phyloP scores from a whole-genome alignment of 768 basidiomycete species.

The Calvatia gigantea region DNA sequence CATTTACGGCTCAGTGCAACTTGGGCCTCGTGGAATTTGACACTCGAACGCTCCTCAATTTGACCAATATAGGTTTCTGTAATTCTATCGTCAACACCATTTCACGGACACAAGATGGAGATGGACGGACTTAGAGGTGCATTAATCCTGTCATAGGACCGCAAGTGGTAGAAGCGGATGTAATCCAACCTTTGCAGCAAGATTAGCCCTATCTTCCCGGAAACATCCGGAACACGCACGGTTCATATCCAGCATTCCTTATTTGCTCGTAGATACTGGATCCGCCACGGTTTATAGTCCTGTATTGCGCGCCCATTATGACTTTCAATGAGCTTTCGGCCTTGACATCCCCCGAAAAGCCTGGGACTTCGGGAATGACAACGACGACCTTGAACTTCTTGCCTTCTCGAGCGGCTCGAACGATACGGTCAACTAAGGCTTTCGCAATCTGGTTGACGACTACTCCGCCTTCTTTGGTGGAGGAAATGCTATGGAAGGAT shows the following conservation, averaged over 20 bases:
- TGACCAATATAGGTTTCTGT: slow-evolving; percentile 48
- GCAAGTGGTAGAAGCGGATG: slow-evolving; percentile 89
- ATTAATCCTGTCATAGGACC: slow-evolving; percentile 89
- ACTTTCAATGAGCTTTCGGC: slow-evolving; percentile 58
- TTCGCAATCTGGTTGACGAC: slow-evolving; percentile 82
- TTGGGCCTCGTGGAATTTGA: slow-evolving; percentile 83
- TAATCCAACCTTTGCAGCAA: slow-evolving; percentile 58
- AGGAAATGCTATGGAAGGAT: slow-evolving; percentile 59
- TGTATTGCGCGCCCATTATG: slow-evolving; percentile 87
- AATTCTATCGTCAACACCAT: background rate
- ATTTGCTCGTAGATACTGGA: slow-evolving; percentile 83
- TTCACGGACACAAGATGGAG: background rate
- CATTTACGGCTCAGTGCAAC: slow-evolving; percentile 79
- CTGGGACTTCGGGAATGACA: slow-evolving; percentile 87
- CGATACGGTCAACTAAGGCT: slow-evolving; percentile 80
- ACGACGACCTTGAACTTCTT: slow-evolving; percentile 86
- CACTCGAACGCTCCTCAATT: slow-evolving; percentile 72
- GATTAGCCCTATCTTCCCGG: background rate
- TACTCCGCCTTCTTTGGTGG: slow-evolving; percentile 55
- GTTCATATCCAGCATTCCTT: slow-evolving; percentile 71
- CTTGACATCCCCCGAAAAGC: slow-evolving; percentile 82
- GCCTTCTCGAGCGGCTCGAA: slow-evolving; percentile 69
- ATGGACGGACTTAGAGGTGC: slow-evolving; percentile 53
- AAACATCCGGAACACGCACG: slow-evolving; percentile 43
- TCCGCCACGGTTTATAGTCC: slow-evolving; percentile 89